These are phyloP conservation scores for Agaricales sp. DNA, from an alignment of 1,284 basidiomycete genomes.

Conservation along the genomic window DNA sequence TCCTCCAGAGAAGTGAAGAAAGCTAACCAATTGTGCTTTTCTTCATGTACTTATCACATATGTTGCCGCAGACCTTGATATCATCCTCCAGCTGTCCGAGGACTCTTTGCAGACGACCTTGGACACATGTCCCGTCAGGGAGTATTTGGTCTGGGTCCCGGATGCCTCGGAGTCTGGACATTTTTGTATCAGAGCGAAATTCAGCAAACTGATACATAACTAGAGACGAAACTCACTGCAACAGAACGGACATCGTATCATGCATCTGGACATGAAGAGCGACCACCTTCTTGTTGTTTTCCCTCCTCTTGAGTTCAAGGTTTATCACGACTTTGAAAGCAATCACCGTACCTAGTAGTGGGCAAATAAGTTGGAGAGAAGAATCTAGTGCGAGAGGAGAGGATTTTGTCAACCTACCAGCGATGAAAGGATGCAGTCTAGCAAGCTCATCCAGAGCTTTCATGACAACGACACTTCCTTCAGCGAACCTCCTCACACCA, in stretches of 20 bases:
- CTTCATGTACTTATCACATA: conserved; percentile 15
- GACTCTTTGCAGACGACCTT: conserved; percentile 11
- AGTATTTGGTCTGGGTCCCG: conserved; percentile 5
- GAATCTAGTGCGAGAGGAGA: conserved; percentile 16
- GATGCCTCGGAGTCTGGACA: conserved; percentile 11
- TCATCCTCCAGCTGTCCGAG: conserved; percentile 12
- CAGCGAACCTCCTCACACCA: conserved; percentile 15
- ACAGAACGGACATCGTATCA: conserved; percentile 18
- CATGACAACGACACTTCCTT: conserved; percentile 13
- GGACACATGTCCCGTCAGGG: conserved; percentile 8
- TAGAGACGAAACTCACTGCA: conserved; percentile 11
- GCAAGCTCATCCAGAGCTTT: conserved; percentile 1
- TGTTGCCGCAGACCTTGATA: conserved; percentile 14
- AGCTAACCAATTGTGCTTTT: conserved; percentile 16
- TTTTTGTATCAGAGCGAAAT: background rate
- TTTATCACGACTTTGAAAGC: conserved; percentile 22
- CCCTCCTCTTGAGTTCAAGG: conserved; percentile 18
- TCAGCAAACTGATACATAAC: background rate
- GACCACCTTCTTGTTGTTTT: conserved; percentile 19
- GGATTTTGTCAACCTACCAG: too few relatives aligned
- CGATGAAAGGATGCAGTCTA: background rate
- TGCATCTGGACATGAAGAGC: conserved; percentile 17
- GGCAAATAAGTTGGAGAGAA: background rate
- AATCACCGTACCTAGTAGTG: conserved; percentile 19
- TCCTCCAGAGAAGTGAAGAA: background rate